phyloP scores from a whole-genome alignment of 2,329 filamentous ascomycete species.

The Ceratocystis colombiana region DNA sequence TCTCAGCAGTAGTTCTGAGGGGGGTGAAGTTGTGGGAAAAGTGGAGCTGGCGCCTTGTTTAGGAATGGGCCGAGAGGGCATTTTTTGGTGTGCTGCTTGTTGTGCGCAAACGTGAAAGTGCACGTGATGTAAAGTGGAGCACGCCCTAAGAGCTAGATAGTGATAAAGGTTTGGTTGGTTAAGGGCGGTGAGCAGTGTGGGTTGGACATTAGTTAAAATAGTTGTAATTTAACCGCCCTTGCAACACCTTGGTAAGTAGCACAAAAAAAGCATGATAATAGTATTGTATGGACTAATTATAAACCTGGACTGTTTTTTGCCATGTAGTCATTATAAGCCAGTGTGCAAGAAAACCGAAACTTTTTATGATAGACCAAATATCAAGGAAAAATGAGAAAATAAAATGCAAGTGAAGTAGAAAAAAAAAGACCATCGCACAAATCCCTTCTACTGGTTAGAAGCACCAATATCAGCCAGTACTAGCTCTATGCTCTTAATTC shows the following conservation, averaged over 20 bases:
- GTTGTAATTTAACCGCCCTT: conserved; percentile 7
- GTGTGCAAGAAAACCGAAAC: neutral
- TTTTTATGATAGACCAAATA: conserved; percentile 13
- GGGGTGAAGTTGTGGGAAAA: conserved; percentile 25
- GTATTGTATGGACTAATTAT: neutral
- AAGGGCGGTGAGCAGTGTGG: neutral
- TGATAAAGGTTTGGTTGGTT: neutral
- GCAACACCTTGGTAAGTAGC: neutral
- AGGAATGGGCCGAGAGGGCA: conserved; percentile 23
- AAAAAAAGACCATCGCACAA: neutral
- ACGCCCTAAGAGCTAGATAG: conserved; percentile 20
- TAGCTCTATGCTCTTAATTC: neutral
- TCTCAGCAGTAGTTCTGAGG: conserved; percentile 26
- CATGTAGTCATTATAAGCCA: neutral
- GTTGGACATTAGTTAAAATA: neutral
- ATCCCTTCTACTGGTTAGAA: neutral
- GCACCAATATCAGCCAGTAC: neutral
- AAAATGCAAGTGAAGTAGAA: neutral
- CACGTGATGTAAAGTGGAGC: conserved; percentile 25
- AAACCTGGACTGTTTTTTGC: neutral
- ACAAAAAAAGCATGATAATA: neutral
- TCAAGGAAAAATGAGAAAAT: neutral
- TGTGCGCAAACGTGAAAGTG: conserved; percentile 21
- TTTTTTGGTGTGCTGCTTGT: conserved; percentile 24
- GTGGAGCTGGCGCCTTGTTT: conserved; percentile 22